Evolutionary conservation across 108 stramenopile genomes (phyloP), one percentile per base, ranked within the genome.

Genomic region (Seminavis robusta): DNA sequence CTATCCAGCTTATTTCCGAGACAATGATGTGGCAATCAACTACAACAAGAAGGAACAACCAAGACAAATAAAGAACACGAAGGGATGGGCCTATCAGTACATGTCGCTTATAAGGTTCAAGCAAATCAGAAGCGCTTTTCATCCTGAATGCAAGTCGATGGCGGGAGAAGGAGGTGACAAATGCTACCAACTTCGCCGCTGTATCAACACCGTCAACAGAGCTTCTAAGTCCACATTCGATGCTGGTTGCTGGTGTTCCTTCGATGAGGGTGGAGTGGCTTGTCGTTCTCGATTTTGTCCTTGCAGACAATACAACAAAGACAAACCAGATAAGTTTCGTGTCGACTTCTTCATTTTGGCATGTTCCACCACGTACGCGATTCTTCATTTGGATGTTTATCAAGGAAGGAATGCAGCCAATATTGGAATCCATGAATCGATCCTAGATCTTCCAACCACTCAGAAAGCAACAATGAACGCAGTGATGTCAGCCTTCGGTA

Each of bases 301-400:
- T 24, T 49, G 51, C 3, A 31, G 50, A 3, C 51, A 62, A 38
- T 62, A 52, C 61, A 62, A 52, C 36, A 62, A 62, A 29, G 51
- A 52, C 51, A 62, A 62, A 42, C 61, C 61, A 19, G 16, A 62
- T 6, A 62, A 62, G 24, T 62, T 52, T 5, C 26, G 37, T 38
- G 54, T 55, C 8, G 54, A 55, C 21, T 62, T 62, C 15, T 47
- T 13, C 33, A 21, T 24, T 49, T 19, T 26, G 27, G 19, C 15
- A 11, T 30, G 8, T 23, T 54, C 42, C 27, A 2, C 15, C 3
- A 38, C 36, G 13, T 52, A 52, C 24, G 47, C 47, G 33, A 62
- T 52, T n/a, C 20, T 42, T 3, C 39, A 62, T 62, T 2, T 52
- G 15, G 50, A 62, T 26, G 33, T 62, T 3, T 52, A 62, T n/a